Base-by-base conservation (phyloP, 768 basidiomycete genomes). In the Trametes cingulata region DNA sequence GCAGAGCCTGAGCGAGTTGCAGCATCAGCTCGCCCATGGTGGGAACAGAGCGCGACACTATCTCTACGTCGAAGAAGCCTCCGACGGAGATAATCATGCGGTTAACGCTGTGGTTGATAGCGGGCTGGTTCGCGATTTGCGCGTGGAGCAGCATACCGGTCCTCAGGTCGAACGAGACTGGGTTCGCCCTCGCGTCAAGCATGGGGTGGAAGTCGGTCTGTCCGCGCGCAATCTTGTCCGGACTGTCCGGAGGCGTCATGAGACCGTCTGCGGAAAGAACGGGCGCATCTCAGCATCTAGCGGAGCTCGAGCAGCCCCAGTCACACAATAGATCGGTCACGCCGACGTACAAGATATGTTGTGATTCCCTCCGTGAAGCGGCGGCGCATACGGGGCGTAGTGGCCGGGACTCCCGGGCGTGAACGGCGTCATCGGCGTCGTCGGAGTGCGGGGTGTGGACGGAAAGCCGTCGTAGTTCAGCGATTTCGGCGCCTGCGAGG, bases 191-290 rank as follows among this genome's bases (percentile, higher is more conserved):
- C 19, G 52, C 50, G 33, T 54, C 52, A 43, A 65, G 53, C 35
- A 54, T 15, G 19, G 61, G 56, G 46, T 58, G 56, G 47, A 61
- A 43, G 42, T 60, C 45, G 19, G 29, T 25, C n/a, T 35, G 40
- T 25, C 41, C 25, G 41, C 61, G 57, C 36, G 54, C 54, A 25
- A 42, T 33, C 40, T 60, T 58, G 13, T 62, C 55, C 13, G 65
- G 65, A 27, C 61, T 66, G 12, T 47, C 46, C 37, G 65, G 65
- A 10, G 65, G 65, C 33, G 65, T 66, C 65, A 66, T 59, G 25
- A 66, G 61, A 27, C 65, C 65, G 45, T 66, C 65, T 66, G 54
- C 25, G 48, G 41, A 46, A 39, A 47, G 27, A 15, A 20, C 17
- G 24, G 27, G 40, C 27, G 24, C 20, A 29, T 14, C 25, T 62